Percentiles rank a stretch among this genome's conserved stretches.
Evolutionary conservation across 108 stramenopile species (phyloP).

Genomic region (Cyclostephanos invisitatus): DNA sequence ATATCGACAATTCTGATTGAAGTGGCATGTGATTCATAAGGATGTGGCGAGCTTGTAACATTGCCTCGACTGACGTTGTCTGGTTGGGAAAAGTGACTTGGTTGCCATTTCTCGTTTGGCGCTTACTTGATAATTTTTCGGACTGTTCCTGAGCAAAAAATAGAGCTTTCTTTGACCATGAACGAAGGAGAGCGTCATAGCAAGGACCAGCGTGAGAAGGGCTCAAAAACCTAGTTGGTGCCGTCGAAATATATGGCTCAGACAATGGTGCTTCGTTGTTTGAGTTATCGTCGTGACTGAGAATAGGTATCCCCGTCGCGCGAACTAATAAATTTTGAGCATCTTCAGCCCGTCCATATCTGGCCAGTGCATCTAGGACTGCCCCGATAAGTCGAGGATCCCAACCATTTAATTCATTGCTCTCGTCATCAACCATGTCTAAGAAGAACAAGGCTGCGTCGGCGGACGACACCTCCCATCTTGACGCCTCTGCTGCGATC

Average conservation of each 20-base stretch:
- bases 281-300: background rate
- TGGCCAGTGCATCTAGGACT: slow-evolving; percentile 30
- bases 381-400: slow-evolving; percentile 44
- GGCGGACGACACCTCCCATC: slow-evolving; percentile 11
- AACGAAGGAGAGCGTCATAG: slow-evolving; percentile 37
- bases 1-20: slow-evolving; percentile 21
- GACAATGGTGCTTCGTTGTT: background rate
- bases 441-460: slow-evolving; percentile 33
- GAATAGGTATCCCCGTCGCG: slow-evolving; percentile 24
- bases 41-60: slow-evolving; percentile 24
- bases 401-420: slow-evolving; percentile 13
- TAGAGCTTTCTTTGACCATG: slow-evolving; percentile 6
- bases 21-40: slow-evolving; percentile 39
- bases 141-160: background rate
- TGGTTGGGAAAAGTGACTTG: background rate
- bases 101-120: background rate
- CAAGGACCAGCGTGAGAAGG: slow-evolving; percentile 30
- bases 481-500: slow-evolving; percentile 34
- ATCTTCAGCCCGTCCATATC: slow-evolving; percentile 32
- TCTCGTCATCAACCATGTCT: slow-evolving; percentile 25
- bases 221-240: slow-evolving; percentile 12
- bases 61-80: background rate
- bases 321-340: slow-evolving; percentile 26
- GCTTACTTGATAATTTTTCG: background rate
- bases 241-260: background rate